phyloP scores from a whole-genome alignment of 2,329 filamentous ascomycete genomes.

The Amauroascus niger region DNA sequence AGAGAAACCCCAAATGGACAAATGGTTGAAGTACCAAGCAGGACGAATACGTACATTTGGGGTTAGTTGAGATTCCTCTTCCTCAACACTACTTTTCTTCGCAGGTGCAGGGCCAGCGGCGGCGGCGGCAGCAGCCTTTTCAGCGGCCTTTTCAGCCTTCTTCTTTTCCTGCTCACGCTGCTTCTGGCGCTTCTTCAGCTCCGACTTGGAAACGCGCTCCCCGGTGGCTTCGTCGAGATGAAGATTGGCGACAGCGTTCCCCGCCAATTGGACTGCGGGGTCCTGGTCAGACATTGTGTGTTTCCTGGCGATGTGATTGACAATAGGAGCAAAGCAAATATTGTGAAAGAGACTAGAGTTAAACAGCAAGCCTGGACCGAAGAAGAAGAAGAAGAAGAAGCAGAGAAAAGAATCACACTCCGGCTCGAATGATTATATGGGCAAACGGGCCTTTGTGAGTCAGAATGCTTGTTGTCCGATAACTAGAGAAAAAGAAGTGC shows the following conservation, averaged over 20 bases:
- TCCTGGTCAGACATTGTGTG: conserved; percentile 34
- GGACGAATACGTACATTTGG: conserved; percentile 50
- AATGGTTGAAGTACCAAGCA: neutral
- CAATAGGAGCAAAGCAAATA: neutral
- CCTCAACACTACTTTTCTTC: conserved; percentile 48
- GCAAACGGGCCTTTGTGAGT: neutral
- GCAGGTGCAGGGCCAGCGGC: conserved; percentile 1
- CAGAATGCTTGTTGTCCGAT: neutral
- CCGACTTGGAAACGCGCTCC: conserved; percentile 72
- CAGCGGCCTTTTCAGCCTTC: conserved; percentile 57
- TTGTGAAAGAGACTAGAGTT: neutral
- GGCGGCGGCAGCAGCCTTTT: conserved; percentile 38
- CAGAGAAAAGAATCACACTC: neutral
- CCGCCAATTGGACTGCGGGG: conserved; percentile 38
- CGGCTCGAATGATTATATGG: neutral
- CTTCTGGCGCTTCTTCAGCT: conserved; percentile 95
- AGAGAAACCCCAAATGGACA: neutral
- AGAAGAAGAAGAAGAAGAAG: neutral
- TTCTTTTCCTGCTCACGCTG: conserved; percentile 73
- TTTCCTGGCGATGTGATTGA: too few relatives aligned
- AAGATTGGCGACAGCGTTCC: conserved; percentile 54
- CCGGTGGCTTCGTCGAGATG: conserved; percentile 88
- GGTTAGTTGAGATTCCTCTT: conserved; percentile 62
- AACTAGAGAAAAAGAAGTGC: neutral
- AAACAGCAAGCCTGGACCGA: neutral